phyloP scores from a whole-genome alignment of 371 early-diverging fungal species.

The Dipsacomyces acuminosporus region DNA sequence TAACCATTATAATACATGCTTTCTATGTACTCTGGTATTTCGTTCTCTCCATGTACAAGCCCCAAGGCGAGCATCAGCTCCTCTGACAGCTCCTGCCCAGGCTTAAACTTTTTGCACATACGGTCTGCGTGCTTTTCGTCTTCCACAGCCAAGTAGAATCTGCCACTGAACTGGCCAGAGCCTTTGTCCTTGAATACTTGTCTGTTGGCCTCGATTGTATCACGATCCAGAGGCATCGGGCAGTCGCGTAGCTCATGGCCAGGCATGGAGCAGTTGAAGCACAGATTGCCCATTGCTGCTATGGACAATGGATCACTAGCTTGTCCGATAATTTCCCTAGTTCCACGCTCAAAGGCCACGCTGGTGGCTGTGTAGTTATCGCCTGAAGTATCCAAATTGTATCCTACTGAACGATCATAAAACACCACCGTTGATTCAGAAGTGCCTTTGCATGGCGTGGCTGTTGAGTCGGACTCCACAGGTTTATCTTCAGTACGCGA shows the following conservation, averaged over 20 bases:
- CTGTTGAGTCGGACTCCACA: too few relatives aligned
- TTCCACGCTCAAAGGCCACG: constrained; percentile 16
- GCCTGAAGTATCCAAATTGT: constrained; percentile 19
- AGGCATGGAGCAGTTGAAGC: constrained; percentile 39
- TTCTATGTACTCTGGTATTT: constrained; percentile 26
- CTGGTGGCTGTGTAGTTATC: constrained; percentile 3
- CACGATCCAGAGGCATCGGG: constrained; percentile 22
- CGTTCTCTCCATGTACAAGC: constrained; percentile 9
- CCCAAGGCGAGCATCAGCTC: constrained; percentile 25
- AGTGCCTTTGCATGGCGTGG: too few relatives aligned
- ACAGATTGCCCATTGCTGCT: constrained; percentile 24
- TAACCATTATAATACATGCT: constrained; percentile 37
- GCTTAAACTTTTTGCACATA: constrained; percentile 23
- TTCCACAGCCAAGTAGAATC: constrained; percentile 27
- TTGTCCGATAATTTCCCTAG: constrained; percentile 19
- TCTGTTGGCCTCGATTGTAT: constrained; percentile 22
- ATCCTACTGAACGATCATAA: constrained; percentile 22
- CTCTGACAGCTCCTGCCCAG: constrained; percentile 34
- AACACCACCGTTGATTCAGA: background rate
- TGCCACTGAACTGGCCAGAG: constrained; percentile 13
- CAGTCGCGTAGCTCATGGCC: constrained; percentile 39
- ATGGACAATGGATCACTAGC: background rate
- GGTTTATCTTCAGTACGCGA: too few relatives aligned
- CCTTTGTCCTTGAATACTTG: constrained; percentile 23
- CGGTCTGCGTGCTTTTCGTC: constrained; percentile 20